phyloP scores from a whole-genome alignment of 148 eudicot species.

The Diospyros kaki region DNA sequence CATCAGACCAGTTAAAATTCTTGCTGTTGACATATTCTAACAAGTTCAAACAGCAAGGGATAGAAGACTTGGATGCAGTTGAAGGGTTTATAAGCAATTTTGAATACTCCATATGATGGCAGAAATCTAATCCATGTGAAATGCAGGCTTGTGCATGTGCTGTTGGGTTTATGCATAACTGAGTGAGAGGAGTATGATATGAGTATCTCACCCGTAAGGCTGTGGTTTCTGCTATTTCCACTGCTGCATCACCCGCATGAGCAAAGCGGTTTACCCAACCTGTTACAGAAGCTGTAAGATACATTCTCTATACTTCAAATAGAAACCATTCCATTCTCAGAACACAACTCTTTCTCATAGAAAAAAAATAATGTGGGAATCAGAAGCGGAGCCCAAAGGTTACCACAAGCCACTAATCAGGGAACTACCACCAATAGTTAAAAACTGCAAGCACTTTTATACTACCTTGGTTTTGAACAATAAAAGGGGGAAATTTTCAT shows the following conservation, averaged over 20 bases:
- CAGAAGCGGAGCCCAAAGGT: neutral
- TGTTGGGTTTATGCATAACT: neutral
- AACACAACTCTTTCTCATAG: neutral
- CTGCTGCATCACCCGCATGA: constrained; percentile 94
- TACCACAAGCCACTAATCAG: neutral
- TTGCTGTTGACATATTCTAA: neutral
- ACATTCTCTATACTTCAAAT: neutral
- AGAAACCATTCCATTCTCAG: neutral
- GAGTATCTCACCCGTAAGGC: constrained; percentile 64
- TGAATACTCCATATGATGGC: neutral
- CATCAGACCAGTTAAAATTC: neutral
- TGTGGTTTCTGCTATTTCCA: constrained; percentile 84
- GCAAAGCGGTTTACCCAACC: constrained; percentile 99
- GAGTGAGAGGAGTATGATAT: neutral
- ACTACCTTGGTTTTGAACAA: no score
- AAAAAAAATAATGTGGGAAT: neutral
- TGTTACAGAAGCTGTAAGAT: constrained; percentile 27
- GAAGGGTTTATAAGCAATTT: neutral
- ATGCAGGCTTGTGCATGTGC: neutral
- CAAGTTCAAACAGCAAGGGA: neutral
- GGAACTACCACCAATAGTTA: neutral
- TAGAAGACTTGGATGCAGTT: neutral
- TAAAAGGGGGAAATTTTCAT: neutral
- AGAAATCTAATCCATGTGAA: neutral
- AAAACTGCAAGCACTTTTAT: neutral